Conservation (phyloP, 345 rosid species). For the Murraya koenigii region DNA sequence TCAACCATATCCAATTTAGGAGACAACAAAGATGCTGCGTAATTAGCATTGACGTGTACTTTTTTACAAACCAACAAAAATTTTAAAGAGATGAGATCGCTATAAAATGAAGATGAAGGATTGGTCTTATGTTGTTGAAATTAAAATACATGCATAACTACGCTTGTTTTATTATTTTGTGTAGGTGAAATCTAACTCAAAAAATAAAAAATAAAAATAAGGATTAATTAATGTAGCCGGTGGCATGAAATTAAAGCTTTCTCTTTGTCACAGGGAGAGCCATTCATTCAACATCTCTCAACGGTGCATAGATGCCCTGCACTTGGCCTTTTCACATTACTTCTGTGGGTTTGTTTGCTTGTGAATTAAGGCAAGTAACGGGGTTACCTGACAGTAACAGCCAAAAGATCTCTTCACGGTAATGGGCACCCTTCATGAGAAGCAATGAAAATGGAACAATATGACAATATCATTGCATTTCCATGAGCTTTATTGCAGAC, state of each 20-base stretch:
- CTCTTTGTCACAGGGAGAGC: not conserved
- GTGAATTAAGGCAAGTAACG: conserved; percentile 6
- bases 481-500: conserved; percentile 23
- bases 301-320: not conserved
- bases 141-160: no score
- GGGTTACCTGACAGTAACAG: conserved; percentile 21
- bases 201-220: no score
- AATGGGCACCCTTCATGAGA: conserved; percentile 26
- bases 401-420: conserved; percentile 17
- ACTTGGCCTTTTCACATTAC: conserved; percentile 1
- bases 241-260: not conserved
- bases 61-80: not conserved
- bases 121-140: no score
- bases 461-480: conserved; percentile 12
- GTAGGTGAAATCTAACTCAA: no score
- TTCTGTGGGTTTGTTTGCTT: conserved; percentile 11
- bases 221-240: not conserved
- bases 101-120: no score
- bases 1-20: not conserved
- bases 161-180: no score
- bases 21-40: not conserved
- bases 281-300: not conserved
- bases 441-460: not conserved
- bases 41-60: not conserved
- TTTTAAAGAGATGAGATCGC: no score